Evolutionary conservation across 2,329 filamentous ascomycete genomes (phyloP).

Genomic region (Nannizzia gypsea): DNA sequence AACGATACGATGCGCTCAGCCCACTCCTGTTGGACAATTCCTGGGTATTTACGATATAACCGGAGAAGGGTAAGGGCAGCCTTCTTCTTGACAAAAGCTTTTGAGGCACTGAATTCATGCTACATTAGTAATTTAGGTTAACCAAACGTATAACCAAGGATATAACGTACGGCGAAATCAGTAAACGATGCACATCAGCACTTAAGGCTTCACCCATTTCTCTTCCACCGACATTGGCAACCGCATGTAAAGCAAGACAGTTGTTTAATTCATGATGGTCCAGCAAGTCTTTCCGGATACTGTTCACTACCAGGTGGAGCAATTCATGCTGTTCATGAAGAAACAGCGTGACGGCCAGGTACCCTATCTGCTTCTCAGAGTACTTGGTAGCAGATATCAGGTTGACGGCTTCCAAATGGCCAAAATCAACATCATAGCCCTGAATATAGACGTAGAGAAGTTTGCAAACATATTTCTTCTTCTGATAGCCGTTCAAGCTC

Average conservation of each 20-base stretch:
- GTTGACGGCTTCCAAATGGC: constrained; percentile 95
- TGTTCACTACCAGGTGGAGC: constrained; percentile 92
- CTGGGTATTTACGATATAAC: constrained; percentile 85
- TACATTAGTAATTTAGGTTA: not conserved
- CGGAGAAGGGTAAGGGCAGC: constrained; percentile 85
- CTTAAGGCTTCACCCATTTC: constrained; percentile 96
- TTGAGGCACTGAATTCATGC: constrained; percentile 52
- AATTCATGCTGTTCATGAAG: constrained; percentile 95
- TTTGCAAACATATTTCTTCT: constrained; percentile 99
- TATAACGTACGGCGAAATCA: constrained; percentile 76
- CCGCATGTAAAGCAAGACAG: constrained; percentile 89
- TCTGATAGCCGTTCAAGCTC: constrained; percentile 88
- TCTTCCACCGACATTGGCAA: constrained; percentile 89
- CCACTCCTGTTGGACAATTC: constrained; percentile 93
- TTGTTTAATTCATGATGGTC: constrained; percentile 97
- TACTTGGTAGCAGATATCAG: constrained; percentile 94
- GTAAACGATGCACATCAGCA: constrained; percentile 76
- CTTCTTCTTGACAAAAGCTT: constrained; percentile 99
- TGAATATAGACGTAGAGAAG: constrained; percentile 98
- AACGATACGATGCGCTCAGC: constrained; percentile 95
- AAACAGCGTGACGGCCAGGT: constrained; percentile 93
- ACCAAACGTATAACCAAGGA: constrained; percentile 1
- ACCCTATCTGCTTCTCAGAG: constrained; percentile 98
- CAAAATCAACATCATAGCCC: constrained; percentile 98
- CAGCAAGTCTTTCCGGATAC: constrained; percentile 87